phyloP scores from a whole-genome alignment of 306 rosid genomes.

The Senna siamea region DNA sequence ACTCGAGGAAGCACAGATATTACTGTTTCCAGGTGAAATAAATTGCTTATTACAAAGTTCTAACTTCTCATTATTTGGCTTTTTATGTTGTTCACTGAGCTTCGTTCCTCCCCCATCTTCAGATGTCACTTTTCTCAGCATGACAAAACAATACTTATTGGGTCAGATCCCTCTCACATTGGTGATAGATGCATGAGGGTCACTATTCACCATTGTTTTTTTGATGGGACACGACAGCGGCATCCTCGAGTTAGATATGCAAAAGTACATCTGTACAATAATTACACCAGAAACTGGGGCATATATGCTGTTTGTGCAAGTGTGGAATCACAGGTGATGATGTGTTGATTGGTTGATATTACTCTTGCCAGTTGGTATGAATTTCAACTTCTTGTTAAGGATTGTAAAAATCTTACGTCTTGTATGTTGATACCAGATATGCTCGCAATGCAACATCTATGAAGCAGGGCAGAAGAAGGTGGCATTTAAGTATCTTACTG shows the following conservation, averaged over 20 bases:
- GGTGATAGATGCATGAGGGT: constrained; percentile 84
- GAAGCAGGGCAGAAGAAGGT: constrained; percentile 96
- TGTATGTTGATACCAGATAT: constrained; percentile 59
- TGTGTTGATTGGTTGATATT: constrained; percentile 22
- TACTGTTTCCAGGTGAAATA: constrained; percentile 79
- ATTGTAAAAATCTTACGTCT: constrained; percentile 6
- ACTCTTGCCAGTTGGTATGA: not conserved
- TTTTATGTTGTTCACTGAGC: constrained; percentile 11
- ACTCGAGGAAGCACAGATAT: constrained; percentile 84
- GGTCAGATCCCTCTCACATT: constrained; percentile 78
- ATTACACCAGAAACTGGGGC: constrained; percentile 94
- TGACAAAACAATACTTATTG: constrained; percentile 91
- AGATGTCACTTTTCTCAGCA: constrained; percentile 90
- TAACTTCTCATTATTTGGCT: not conserved
- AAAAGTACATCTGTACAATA: constrained; percentile 87
- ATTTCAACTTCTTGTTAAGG: constrained; percentile 19
- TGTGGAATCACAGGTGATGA: constrained; percentile 85
- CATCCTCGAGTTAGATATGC: constrained; percentile 94
- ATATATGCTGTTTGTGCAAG: constrained; percentile 98
- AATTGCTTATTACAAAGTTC: constrained; percentile 3
- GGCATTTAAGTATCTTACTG: constrained; percentile 80
- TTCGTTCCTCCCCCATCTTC: constrained; percentile 33
- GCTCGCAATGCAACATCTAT: constrained; percentile 87
- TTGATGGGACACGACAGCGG: constrained; percentile 87
- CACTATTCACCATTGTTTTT: constrained; percentile 96